Conservation (phyloP, 2,329 filamentous ascomycete genomes). For the Hypoxylon sp. region DNA sequence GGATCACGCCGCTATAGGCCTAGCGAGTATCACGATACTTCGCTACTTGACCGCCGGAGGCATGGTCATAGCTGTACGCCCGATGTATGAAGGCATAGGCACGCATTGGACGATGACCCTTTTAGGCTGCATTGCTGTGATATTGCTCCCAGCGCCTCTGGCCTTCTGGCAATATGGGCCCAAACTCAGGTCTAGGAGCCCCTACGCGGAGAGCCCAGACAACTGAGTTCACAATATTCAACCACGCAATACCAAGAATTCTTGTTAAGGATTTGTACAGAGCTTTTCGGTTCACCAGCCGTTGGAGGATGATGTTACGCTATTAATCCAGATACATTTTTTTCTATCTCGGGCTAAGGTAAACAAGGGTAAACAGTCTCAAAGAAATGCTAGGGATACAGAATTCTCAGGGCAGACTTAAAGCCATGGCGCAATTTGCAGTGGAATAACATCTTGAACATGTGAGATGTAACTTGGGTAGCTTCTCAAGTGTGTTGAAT, state of each 20-base stretch:
- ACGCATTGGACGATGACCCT: conserved; percentile 58
- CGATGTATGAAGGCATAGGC: conserved; percentile 56
- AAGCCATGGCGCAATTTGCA: no score
- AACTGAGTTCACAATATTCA: neutral
- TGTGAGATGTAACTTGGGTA: no score
- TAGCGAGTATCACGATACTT: conserved; percentile 52
- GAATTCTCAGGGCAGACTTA: no score
- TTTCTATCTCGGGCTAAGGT: neutral
- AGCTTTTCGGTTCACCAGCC: neutral
- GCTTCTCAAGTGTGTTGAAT: no score
- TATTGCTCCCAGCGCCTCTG: conserved; percentile 52
- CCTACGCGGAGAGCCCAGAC: conserved; percentile 14
- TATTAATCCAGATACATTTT: neutral
- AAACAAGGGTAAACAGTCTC: no score
- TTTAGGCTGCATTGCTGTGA: conserved; percentile 52
- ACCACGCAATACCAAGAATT: neutral
- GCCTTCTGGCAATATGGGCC: conserved; percentile 53
- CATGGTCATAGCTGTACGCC: conserved; percentile 56
- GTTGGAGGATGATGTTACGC: neutral
- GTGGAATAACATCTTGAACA: no score
- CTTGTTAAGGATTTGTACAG: neutral
- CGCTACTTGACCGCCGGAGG: conserved; percentile 54
- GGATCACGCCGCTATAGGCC: conserved; percentile 58
- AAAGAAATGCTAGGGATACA: no score
- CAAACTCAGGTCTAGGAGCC: conserved; percentile 25